Conservation (phyloP, 2,329 filamentous ascomycete species). For the Knufia petricola region DNA sequence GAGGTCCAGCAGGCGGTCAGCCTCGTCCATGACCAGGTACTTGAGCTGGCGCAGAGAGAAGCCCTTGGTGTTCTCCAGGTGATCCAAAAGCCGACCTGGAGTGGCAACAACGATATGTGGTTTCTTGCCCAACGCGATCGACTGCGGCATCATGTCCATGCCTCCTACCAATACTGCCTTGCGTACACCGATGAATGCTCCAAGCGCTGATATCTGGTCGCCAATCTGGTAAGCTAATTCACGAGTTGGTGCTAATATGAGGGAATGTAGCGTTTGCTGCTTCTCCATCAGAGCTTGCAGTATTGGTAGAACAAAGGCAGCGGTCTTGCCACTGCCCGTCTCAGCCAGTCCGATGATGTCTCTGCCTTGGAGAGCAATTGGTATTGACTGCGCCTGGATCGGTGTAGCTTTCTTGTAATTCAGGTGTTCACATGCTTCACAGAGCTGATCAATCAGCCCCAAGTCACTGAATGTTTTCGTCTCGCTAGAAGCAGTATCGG, state of each 20-base stretch:
- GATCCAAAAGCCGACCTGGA: conserved; percentile 78
- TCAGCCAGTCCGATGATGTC: conserved; percentile 92
- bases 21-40: conserved; percentile 91
- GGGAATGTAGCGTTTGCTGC: conserved; percentile 74
- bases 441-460: conserved; percentile 75
- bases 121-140: conserved; percentile 87
- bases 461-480: conserved; percentile 45
- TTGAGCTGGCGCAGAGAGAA: conserved; percentile 75
- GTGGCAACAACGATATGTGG: conserved; percentile 91
- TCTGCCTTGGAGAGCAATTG: conserved; percentile 64
- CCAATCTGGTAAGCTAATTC: conserved; percentile 90
- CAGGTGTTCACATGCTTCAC: conserved; percentile 74
- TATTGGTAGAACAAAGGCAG: conserved; percentile 86
- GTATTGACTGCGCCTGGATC: conserved; percentile 80
- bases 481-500: conserved; percentile 3
- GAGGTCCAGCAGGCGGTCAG: conserved; percentile 81
- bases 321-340: conserved; percentile 92
- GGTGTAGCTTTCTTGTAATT: conserved; percentile 80
- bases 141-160: conserved; percentile 88
- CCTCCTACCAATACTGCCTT: conserved; percentile 83
- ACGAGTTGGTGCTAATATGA: conserved; percentile 84
- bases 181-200: conserved; percentile 76
- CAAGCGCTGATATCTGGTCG: conserved; percentile 76
- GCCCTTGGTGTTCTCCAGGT: conserved; percentile 92
- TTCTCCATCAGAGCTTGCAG: conserved; percentile 83